Evolutionary conservation across 352 stramenopile species (phyloP).

Genomic region (Phytophthora boehmeriae): DNA sequence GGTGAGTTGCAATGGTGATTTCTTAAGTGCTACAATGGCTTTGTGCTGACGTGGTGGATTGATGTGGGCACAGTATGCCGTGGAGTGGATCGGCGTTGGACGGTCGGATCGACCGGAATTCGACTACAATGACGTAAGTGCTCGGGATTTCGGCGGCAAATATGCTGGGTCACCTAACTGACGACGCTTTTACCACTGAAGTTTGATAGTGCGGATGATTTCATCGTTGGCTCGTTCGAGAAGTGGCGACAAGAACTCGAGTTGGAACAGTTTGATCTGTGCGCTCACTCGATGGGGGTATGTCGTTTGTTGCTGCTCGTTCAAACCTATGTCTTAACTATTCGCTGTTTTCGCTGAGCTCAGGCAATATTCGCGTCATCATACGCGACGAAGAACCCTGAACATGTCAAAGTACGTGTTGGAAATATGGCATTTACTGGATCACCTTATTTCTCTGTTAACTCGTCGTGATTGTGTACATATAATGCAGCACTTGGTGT

Average conservation of each 20-base stretch:
- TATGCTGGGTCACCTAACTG: neutral
- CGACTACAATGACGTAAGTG: constrained; percentile 64
- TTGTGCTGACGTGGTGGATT: neutral
- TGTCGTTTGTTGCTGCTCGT: neutral
- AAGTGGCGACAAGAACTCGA: constrained; percentile 78
- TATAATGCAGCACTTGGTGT: constrained; percentile 64
- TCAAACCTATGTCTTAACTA: neutral
- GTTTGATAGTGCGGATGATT: constrained; percentile 82
- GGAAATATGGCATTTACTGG: neutral
- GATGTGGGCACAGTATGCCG: constrained; percentile 58
- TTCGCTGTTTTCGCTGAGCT: neutral
- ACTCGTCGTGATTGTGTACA: neutral
- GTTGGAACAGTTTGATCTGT: constrained; percentile 75
- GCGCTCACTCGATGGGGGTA: constrained; percentile 84
- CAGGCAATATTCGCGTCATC: constrained; percentile 86
- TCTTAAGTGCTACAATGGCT: neutral
- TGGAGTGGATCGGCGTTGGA: constrained; percentile 85
- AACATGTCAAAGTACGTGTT: constrained; percentile 61
- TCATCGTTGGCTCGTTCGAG: constrained; percentile 73
- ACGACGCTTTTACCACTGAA: constrained; percentile 13
- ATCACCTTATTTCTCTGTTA: neutral
- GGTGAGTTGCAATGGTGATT: constrained; percentile 36
- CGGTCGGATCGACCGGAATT: constrained; percentile 84
- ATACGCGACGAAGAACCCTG: constrained; percentile 66
- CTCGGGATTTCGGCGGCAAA: neutral